Base-by-base conservation (phyloP, 331 rosid genomes). In the Malus hybrid region DNA sequence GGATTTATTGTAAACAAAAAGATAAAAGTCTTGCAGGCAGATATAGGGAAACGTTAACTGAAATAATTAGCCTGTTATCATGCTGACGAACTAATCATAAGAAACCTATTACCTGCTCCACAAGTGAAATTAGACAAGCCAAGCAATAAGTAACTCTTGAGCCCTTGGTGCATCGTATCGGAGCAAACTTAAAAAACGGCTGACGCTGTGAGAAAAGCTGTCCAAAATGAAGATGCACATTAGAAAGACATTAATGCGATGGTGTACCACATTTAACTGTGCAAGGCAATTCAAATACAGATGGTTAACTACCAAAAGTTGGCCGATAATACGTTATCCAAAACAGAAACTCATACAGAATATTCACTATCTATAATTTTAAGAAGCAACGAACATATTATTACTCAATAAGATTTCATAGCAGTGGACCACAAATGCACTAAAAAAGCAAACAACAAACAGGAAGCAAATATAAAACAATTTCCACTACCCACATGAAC, bases 91-190 rank as follows among this genome's bases (percentile, higher is more conserved):
- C 31, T 60, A 67, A 71, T 60, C 67, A 61, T 5, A 68, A 80
- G 54, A 57, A 79, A 76, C 61, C 76, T 61, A 32, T 72, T 85
- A 93, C 98, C 97, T 93, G 97, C 83, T 93, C 98, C 67, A 91
- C 96, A 44, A 91, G 97, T 74, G 98, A 88, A 82, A 93, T 44
- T 63, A 93, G 87, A 82, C 93, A 91, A 73, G 89, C 85, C 81
- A 91, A 72, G 85, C 96, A 93, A 87, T 93, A 93, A 74, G 73
- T 93, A 18, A 85, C 83, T 85, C 88, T 91, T 74, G 89, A 76
- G 55, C 80, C 85, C 86, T 86, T 93, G 13, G 83, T 36, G 44
- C 60, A 84, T 15, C 89, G 83, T 74, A 79, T 54, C 14, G 85
- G 16, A 69, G 96, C 85, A 75, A 87, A 73, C 84, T 88, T 91